Percentiles rank a stretch among this genome's conserved stretches.
Evolutionary conservation across 1,284 basidiomycete species (phyloP).

Genomic region (Phylloboletellus chloephorus): DNA sequence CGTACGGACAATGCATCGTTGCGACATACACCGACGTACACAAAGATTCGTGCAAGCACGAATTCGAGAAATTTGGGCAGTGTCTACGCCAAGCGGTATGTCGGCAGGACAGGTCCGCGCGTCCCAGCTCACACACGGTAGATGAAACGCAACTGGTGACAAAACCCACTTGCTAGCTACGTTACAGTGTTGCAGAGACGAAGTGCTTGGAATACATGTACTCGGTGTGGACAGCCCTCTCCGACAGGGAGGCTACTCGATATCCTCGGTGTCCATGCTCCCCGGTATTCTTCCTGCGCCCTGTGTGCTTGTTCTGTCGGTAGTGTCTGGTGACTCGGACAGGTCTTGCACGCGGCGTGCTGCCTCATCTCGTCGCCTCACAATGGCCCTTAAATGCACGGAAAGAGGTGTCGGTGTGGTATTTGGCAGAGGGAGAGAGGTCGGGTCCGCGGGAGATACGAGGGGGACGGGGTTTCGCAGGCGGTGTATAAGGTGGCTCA

Average conservation of each 20-base stretch:
- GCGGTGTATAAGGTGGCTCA: constrained; percentile 47
- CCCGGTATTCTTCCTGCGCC: constrained; percentile 37
- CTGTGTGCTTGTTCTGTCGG: constrained; percentile 17
- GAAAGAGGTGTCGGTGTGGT: constrained; percentile 52
- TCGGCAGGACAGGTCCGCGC: constrained; percentile 7
- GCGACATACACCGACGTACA: constrained; percentile 71
- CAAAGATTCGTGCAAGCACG: constrained; percentile 71
- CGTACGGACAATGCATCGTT: constrained; percentile 77
- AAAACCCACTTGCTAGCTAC: constrained; percentile 3
- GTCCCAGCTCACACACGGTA: constrained; percentile 25
- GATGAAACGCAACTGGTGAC: constrained; percentile 66
- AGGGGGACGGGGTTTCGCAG: constrained; percentile 48
- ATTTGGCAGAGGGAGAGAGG: constrained; percentile 55
- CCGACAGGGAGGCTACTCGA: constrained; percentile 22
- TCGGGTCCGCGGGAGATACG: constrained; percentile 29
- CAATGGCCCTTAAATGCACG: constrained; percentile 46
- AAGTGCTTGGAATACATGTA: constrained; percentile 18
- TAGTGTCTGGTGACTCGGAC: constrained; percentile 24
- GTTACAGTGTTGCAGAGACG: constrained; percentile 9
- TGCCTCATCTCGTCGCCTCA: constrained; percentile 41
- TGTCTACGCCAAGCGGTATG: constrained; percentile 69
- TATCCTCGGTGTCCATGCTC: constrained; percentile 35
- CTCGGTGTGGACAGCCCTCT: constrained; percentile 1
- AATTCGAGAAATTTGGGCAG: constrained; percentile 70
- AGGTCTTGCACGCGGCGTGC: constrained; percentile 31